These are phyloP conservation scores for Ceriops tagal DNA, from an alignment of 345 rosid genomes.

Conservation along the genomic window DNA sequence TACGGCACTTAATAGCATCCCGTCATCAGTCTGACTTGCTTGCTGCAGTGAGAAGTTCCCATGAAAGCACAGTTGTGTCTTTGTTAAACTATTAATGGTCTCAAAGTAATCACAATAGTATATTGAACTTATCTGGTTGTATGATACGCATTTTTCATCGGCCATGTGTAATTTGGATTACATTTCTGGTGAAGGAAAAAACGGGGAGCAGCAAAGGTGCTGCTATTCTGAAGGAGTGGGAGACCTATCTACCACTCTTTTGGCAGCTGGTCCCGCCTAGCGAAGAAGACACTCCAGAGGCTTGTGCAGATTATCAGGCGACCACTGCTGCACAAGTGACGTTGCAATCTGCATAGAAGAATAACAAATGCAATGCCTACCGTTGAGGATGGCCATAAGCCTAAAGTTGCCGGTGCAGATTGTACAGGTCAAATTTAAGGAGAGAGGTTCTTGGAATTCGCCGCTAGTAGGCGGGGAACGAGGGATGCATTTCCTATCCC, in stretches of 20 bases:
- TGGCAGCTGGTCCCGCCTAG: conserved; percentile 99
- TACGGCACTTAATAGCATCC: too few species aligned
- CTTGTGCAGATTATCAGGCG: conserved; percentile 66
- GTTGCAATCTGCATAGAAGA: conserved; percentile 62
- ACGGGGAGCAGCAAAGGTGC: conserved; percentile 87
- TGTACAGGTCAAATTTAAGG: conserved; percentile 25
- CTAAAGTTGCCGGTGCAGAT: neutral
- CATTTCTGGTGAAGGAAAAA: conserved; percentile 58
- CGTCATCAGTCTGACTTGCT: too few species aligned
- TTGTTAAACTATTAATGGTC: neutral
- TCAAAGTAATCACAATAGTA: neutral
- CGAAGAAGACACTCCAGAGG: conserved; percentile 99
- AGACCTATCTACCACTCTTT: conserved; percentile 66
- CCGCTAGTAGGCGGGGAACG: neutral
- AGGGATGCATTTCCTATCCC: neutral
- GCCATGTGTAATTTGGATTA: neutral
- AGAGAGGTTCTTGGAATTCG: conserved; percentile 10
- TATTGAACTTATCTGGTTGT: neutral
- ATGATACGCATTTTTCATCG: neutral
- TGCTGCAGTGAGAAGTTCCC: too few species aligned
- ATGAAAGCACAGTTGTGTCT: too few species aligned
- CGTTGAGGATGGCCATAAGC: neutral
- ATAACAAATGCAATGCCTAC: neutral
- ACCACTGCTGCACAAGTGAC: conserved; percentile 65
- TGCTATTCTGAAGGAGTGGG: conserved; percentile 76